Base-by-base conservation (phyloP, 148 eudicot species). In the Chenopodium quinoa region DNA sequence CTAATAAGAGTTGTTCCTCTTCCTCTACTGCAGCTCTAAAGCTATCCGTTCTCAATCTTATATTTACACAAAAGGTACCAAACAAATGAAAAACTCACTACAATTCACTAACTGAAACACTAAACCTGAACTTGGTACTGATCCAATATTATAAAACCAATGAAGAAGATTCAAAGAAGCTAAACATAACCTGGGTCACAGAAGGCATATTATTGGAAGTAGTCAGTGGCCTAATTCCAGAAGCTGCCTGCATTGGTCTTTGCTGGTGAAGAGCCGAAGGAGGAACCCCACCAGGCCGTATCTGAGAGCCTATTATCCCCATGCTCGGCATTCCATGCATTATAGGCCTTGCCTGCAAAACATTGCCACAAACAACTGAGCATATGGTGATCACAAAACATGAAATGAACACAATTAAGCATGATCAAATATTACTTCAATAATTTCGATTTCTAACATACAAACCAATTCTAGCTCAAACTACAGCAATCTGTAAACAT, bases 161-260 rank as follows among this genome's bases (percentile, higher is more conserved):
- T 67, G n/a, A 72, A 56, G 23, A 73, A 29, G 17, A 73, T 68
- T 12, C 9, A 75, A 67, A 32, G n/a, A 40, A 83, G 63, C 54
- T 23, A 44, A 63, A 47, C 47, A 86, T 75, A 37, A 94, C 98
- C 85, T 90, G 97, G 8, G 90, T 54, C 83, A 83, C 75, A 48
- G 90, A 76, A 44, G 93, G 80, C 83, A 87, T 87, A 76, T 56
- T 89, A 83, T 73, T 85, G 60, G 84, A 67, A 23, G 86, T 63
- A 65, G 85, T 63, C 78, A 80, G 95, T 20, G 93, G 93, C 84
- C 98, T 91, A 74, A 78, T 50, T 66, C 74, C 81, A 0, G 81
- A 85, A 63, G 94, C 85, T 46, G 88, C 77, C 79, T 87, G 92
- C 47, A 82, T 75, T 20, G 95, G 92, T 81, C 98, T 91, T 82